Conservation (phyloP, 345 rosid species). For the Combretum micranthum region DNA sequence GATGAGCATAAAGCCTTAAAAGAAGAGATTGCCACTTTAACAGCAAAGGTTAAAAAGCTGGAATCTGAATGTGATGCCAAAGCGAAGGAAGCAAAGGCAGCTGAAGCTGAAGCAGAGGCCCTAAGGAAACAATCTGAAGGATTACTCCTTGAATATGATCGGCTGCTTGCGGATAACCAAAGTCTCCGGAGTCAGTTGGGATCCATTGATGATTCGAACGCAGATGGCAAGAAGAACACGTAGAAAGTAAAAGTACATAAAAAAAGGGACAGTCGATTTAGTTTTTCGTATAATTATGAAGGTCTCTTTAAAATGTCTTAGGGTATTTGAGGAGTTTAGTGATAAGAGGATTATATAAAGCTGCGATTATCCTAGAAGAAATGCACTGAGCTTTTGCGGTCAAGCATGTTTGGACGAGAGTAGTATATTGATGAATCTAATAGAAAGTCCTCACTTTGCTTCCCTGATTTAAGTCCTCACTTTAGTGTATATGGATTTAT, state of each 20-base stretch:
- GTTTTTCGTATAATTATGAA: neutral
- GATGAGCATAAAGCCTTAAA: constrained; percentile 38
- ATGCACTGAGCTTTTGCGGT: too few relatives aligned
- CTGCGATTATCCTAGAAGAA: too few relatives aligned
- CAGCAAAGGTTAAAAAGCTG: constrained; percentile 35
- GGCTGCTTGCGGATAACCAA: constrained; percentile 66
- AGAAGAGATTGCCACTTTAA: constrained; percentile 39
- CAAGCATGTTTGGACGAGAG: too few relatives aligned
- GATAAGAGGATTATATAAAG: too few relatives aligned
- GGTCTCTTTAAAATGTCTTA: neutral
- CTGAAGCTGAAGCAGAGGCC: constrained; percentile 54
- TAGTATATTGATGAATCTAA: too few relatives aligned
- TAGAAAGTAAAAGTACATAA: constrained; percentile 15
- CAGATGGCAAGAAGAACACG: constrained; percentile 45
- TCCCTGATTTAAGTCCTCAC: too few relatives aligned
- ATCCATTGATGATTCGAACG: constrained; percentile 33
- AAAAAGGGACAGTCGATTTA: neutral
- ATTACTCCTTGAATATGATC: constrained; percentile 61
- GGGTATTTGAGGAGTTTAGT: too few relatives aligned
- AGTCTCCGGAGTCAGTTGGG: constrained; percentile 61
- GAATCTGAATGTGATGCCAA: constrained; percentile 47
- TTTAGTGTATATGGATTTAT: too few relatives aligned
- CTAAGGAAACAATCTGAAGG: constrained; percentile 68
- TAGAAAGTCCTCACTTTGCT: too few relatives aligned
- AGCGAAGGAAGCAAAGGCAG: constrained; percentile 46